A percentile compares a stretch with the other conserved stretches of the same genome.
phyloP scores from a whole-genome alignment of 805 yeast genomes.

The Isabelozyma gotoi region DNA sequence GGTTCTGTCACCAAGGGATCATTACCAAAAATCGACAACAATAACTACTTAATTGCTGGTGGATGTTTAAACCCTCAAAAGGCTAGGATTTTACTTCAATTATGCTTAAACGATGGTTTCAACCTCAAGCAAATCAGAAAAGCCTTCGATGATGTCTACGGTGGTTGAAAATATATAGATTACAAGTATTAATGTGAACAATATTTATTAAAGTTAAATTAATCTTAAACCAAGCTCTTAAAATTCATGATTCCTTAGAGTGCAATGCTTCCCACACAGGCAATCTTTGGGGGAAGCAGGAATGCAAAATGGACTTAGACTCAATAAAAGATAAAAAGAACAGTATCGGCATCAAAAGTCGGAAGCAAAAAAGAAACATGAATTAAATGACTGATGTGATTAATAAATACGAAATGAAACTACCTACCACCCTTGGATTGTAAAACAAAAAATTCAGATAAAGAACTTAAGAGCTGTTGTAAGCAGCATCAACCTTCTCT shows the following conservation, averaged over 20 bases:
- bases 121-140: conserved; percentile 37
- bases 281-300: no score
- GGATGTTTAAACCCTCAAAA: conserved; percentile 70
- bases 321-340: no score
- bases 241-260: no score
- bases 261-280: no score
- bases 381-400: not conserved
- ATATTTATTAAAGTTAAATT: no score
- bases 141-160: conserved; percentile 53
- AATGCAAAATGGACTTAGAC: no score
- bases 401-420: not conserved
- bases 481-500: conserved; percentile 66
- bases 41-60: conserved; percentile 50
- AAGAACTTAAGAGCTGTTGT: conserved; percentile 19
- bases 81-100: conserved; percentile 55
- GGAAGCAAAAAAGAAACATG: not conserved
- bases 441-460: conserved; percentile 2
- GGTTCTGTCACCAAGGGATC: conserved; percentile 65
- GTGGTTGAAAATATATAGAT: conserved; percentile 36
- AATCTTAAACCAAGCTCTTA: no score
- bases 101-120: conserved; percentile 48
- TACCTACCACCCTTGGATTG: not conserved
- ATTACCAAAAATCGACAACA: conserved; percentile 27
- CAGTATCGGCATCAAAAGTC: no score
- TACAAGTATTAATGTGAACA: not conserved